Evolutionary conservation across 2,329 filamentous ascomycete genomes (phyloP).

Genomic region (Aspergillus niger): DNA sequence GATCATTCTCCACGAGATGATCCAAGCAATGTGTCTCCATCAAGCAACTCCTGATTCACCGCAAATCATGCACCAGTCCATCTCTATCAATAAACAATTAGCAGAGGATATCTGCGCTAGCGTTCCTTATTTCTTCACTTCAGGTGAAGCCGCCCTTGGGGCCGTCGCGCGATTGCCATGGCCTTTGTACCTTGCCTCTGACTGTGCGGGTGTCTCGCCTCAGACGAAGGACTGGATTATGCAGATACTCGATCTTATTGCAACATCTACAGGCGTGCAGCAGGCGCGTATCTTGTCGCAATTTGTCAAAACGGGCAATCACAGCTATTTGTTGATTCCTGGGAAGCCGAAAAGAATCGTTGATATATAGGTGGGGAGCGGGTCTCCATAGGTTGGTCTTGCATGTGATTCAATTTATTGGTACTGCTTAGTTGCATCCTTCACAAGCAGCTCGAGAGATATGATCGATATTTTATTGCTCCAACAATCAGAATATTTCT

Average conservation of each 20-base stretch:
- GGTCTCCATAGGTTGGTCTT: too few species aligned
- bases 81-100: slow-evolving; percentile 5
- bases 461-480: too few species aligned
- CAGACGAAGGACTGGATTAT: slow-evolving; percentile 1
- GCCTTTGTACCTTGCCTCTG: slow-evolving; percentile 24
- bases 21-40: neutral
- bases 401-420: too few species aligned
- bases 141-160: slow-evolving; percentile 10
- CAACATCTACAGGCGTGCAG: neutral
- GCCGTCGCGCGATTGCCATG: slow-evolving; percentile 17
- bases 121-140: slow-evolving; percentile 20
- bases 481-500: too few species aligned
- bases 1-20: slow-evolving; percentile 7
- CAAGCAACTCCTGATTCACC: neutral
- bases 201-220: neutral
- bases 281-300: neutral
- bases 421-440: too few species aligned
- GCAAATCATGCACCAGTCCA: neutral
- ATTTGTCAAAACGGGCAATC: neutral
- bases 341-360: neutral
- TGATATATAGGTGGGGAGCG: neutral
- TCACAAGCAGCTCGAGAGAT: too few species aligned
- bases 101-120: slow-evolving; percentile 23
- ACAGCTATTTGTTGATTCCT: neutral
- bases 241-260: slow-evolving; percentile 10